A percentile compares a stretch with the other conserved stretches of the same genome.
These are phyloP conservation scores for Athelia sp. DNA, from an alignment of 1,284 basidiomycete species.

Conservation along the genomic window DNA sequence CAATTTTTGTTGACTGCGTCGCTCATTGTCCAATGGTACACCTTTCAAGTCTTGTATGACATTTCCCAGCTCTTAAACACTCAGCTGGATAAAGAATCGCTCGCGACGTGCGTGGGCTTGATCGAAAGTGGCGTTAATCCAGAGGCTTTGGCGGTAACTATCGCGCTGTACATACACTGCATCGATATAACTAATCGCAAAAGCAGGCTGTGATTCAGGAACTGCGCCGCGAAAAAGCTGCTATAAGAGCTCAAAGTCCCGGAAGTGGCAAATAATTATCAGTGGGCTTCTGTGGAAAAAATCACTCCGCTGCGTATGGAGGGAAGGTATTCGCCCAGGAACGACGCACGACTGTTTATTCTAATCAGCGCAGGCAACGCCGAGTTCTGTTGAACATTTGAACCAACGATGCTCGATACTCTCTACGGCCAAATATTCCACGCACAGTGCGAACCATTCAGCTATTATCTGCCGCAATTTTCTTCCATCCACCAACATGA, in stretches of 20 bases:
- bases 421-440: no score
- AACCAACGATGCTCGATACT: no score
- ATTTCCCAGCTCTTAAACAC: slow-evolving; percentile 83
- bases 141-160: slow-evolving; percentile 77
- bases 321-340: no score
- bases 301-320: no score
- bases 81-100: slow-evolving; percentile 75
- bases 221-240: slow-evolving; percentile 57
- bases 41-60: slow-evolving; percentile 62
- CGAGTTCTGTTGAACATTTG: no score
- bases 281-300: no score
- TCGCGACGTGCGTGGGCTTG: slow-evolving; percentile 78
- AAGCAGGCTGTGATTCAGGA: slow-evolving; percentile 71
- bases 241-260: slow-evolving; percentile 20
- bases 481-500: no score
- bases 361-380: no score
- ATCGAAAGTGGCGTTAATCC: slow-evolving; percentile 85
- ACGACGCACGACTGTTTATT: no score
- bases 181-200: slow-evolving; percentile 1
- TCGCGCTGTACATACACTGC: background rate
- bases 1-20: background rate
- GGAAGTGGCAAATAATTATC: slow-evolving; percentile 4
- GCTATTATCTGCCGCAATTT: no score
- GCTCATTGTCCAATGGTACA: background rate
- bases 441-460: no score